phyloP scores from a whole-genome alignment of 2,329 filamentous ascomycete species.

The Cercospora sp. region DNA sequence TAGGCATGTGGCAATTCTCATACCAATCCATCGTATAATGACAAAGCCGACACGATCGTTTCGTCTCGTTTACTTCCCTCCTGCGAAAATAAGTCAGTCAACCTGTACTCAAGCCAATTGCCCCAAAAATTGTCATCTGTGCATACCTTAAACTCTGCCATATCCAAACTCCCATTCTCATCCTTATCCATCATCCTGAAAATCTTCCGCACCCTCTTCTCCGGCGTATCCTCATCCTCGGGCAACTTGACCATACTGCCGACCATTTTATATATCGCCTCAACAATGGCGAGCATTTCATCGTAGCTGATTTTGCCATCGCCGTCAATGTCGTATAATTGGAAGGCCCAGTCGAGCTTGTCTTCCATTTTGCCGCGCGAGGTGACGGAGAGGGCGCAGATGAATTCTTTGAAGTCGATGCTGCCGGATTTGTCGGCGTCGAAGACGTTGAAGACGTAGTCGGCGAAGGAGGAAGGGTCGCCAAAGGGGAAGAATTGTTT shows the following conservation, averaged over 20 bases:
- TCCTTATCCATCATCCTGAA: conserved; percentile 99
- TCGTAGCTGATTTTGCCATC: conserved; percentile 99
- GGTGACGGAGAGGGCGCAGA: conserved; percentile 94
- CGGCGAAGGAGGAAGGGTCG: conserved; percentile 93
- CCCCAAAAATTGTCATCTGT: no score
- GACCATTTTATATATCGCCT: conserved; percentile 99
- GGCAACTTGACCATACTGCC: conserved; percentile 99
- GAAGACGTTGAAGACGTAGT: conserved; percentile 99
- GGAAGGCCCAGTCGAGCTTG: conserved; percentile 98
- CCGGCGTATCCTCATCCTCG: conserved; percentile 97
- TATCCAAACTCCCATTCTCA: conserved; percentile 94
- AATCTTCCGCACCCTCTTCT: conserved; percentile 97
- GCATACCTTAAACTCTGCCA: conserved; percentile 83
- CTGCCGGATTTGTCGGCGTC: conserved; percentile 95
- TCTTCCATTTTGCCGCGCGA: conserved; percentile 98
- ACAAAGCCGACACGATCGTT: conserved; percentile 96
- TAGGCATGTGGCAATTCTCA: conserved; percentile 16
- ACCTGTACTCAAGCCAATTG: neutral
- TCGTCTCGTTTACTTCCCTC: conserved; percentile 98
- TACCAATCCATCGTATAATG: conserved; percentile 92
- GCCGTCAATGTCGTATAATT: conserved; percentile 98
- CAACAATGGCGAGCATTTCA: conserved; percentile 97
- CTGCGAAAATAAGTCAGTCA: conserved; percentile 32
- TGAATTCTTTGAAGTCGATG: conserved; percentile 99
- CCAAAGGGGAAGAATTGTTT: conserved; percentile 99